phyloP scores from a whole-genome alignment of 805 yeast species.

The Metschnikowia similis region DNA sequence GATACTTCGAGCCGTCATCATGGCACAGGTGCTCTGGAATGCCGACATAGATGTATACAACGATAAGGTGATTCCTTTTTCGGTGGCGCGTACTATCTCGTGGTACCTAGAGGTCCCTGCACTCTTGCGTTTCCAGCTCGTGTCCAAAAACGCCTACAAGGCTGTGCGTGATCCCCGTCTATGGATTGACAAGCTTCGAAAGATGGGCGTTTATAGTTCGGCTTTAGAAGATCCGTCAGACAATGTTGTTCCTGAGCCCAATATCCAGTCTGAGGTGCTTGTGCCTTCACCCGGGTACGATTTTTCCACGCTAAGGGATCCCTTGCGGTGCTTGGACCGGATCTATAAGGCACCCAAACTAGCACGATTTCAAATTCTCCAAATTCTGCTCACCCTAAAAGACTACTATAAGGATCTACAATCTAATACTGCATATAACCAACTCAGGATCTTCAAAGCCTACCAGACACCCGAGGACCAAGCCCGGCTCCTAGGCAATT shows the following conservation, averaged over 20 bases:
- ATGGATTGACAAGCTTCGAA: conserved; percentile 35
- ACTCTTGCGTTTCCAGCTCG: conserved; percentile 33
- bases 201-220: conserved; percentile 36
- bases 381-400: conserved; percentile 35
- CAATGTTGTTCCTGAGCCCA: neutral
- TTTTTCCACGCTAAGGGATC: conserved; percentile 18
- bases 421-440: conserved; percentile 36
- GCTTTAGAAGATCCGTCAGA: conserved; percentile 11
- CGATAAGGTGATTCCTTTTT: conserved; percentile 30
- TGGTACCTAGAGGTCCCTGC: conserved; percentile 35
- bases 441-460: conserved; percentile 42
- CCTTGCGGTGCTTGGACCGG: conserved; percentile 33
- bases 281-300: conserved; percentile 1
- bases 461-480: conserved; percentile 51
- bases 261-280: neutral
- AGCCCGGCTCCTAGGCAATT: conserved; percentile 40
- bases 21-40: conserved; percentile 46
- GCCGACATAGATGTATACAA: conserved; percentile 43
- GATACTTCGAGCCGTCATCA: conserved; percentile 9
- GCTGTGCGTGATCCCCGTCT: conserved; percentile 37
- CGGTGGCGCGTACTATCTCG: conserved; percentile 34
- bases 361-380: conserved; percentile 38
- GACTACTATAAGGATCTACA: conserved; percentile 47
- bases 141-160: conserved; percentile 34
- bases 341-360: conserved; percentile 22